Evolutionary conservation across 2,329 filamentous ascomycete genomes (phyloP).

Genomic region (Pseudogymnoascus sp.): DNA sequence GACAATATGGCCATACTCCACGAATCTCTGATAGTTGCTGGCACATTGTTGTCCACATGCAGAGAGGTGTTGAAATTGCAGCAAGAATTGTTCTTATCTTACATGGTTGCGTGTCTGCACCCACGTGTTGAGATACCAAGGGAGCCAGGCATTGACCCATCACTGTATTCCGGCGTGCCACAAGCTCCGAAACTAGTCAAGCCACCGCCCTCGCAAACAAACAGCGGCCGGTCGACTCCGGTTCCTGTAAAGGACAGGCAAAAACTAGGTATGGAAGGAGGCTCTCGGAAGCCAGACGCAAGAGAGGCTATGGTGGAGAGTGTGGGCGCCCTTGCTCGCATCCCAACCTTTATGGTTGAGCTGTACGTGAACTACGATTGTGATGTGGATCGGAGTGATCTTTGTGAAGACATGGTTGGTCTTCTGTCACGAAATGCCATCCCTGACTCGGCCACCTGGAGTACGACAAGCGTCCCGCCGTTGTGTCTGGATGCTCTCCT

Average conservation of each 20-base stretch:
- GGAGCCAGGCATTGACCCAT: conserved; percentile 82
- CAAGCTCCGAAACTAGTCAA: conserved; percentile 84
- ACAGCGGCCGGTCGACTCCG: conserved; percentile 79
- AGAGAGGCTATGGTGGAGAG: conserved; percentile 98
- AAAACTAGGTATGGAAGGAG: conserved; percentile 85
- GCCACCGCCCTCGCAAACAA: conserved; percentile 60
- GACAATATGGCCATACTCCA: conserved; percentile 94
- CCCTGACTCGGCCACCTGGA: conserved; percentile 96
- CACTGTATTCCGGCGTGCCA: conserved; percentile 85
- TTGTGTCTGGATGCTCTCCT: conserved; percentile 87
- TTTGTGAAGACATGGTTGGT: conserved; percentile 93
- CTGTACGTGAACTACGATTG: conserved; percentile 98
- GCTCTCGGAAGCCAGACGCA: conserved; percentile 84
- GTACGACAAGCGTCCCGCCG: conserved; percentile 94
- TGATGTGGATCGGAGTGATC: conserved; percentile 78
- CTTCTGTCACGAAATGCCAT: conserved; percentile 88
- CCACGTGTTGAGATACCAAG: conserved; percentile 89
- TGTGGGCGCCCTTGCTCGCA: conserved; percentile 80
- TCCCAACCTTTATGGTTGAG: conserved; percentile 91
- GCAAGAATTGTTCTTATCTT: conserved; percentile 91
- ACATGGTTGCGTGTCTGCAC: conserved; percentile 87
- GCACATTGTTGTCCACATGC: conserved; percentile 84
- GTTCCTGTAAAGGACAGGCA: conserved; percentile 88
- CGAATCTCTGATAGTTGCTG: conserved; percentile 84
- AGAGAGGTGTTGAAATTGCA: conserved; percentile 86